Evolutionary conservation across 768 basidiomycete species (phyloP), one percentile per base, ranked within the genome.

Genomic region (Lepiota subincarnata): DNA sequence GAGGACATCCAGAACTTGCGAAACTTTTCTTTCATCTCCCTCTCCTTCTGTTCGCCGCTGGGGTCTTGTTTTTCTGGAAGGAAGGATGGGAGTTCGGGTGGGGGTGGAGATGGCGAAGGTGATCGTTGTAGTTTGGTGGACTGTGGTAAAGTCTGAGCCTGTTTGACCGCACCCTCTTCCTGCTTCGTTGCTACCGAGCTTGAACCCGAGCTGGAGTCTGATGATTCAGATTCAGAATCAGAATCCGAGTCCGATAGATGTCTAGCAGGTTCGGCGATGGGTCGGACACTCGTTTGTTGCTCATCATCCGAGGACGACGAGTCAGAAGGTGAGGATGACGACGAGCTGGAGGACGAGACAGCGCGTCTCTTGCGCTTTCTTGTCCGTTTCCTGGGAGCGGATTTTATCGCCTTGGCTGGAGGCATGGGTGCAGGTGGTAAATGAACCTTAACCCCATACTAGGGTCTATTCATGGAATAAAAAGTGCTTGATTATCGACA

Each of bases 1-100:
- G 86, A 82, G 2, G 81, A 70, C 89, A 93, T 91, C 91, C 91
- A 93, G 62, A 93, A 92, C 66, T 85, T 84, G 51, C 85, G 73
- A 65, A 93, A 93, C 40, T 75, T 80, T 31, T 81, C 81, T 61
- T 82, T 84, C 63, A 92, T 65, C 6, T 65, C 63, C 40, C 77
- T 70, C 55, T 91, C 86, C 42, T 74, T 66, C 12, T 64, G 60
- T 28, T 72, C 68, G 19, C 63, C 66, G 12, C 57, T 56, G 10
- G 45, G 55, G 14, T 66, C 50, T 47, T 60, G 62, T 14, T 59
- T 58, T 14, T 68, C 57, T 3, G 81, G 73, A 11, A 86, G 61
- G 61, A 90, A 87, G 1, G 86, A 72, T 0, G 86, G 87, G 8
- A 87, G 70, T 20, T 66, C 61, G 13, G 67, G 59, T 2, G 75